Evolutionary conservation across 1,284 basidiomycete genomes (phyloP), one percentile per base, ranked within the genome.

Genomic region (Fomitiporia mediterranea): DNA sequence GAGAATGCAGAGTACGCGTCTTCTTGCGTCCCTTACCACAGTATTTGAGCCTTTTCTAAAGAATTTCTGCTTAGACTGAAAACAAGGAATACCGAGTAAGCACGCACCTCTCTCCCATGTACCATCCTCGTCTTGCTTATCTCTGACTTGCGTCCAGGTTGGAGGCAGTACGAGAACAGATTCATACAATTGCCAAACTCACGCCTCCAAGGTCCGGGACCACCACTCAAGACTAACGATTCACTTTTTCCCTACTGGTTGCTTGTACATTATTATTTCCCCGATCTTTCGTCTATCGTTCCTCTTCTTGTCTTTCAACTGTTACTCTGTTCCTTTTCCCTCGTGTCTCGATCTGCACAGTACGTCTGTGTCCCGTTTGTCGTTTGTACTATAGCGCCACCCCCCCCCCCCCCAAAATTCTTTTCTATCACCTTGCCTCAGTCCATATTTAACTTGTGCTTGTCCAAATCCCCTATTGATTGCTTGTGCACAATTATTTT

Each of bases 1-100:
- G 70, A 74, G 46, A 64, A 68, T 8, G 60, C 68, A 40, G 67
- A 50, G 63, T 68, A 55, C 51, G 68, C 65, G 15, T 13, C 7
- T 37, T 37, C 4, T 19, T 57, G 4, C 17, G 30, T 49, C 34
- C 35, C 17, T 35, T 34, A 30, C 42, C 4, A 39, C 37, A 38
- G 35, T 37, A 2, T 37, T 37, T 37, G 35, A 11, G 35, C 17
- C 35, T 17, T 17, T 37, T 37, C 17, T 11, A 34, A 11, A 4
- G 1, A 32, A 17, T 30, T 51, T 42, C 19, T 2, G 9, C 46
- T 43, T 23, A 58, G 53, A 30, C 35, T 55, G 28, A 25, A 40
- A 34, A 42, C 19, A 30, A 40, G 51, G 27, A 53, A 53, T 30
- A 23, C 39, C 25, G 51, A 42, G 51, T 53, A 25, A 43, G 39